phyloP scores from a whole-genome alignment of 108 stramenopile species.

The Aurantiochytrium sp. region DNA sequence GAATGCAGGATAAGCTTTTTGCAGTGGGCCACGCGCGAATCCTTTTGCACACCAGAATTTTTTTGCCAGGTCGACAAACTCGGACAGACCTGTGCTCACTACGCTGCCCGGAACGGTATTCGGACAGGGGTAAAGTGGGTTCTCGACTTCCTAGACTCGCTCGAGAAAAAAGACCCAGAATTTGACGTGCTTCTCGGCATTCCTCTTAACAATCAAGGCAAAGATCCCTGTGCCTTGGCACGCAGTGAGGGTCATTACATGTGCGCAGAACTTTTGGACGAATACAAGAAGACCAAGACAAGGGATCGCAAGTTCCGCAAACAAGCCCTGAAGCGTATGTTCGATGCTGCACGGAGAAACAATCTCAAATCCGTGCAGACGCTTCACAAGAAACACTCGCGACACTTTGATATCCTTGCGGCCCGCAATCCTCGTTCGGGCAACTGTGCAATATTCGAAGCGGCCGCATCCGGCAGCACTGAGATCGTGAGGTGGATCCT shows the following conservation, averaged over 20 bases:
- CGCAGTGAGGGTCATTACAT: background rate
- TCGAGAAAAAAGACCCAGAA: background rate
- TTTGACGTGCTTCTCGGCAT: background rate
- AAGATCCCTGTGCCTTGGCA: background rate
- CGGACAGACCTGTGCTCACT: background rate
- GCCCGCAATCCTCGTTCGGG: background rate
- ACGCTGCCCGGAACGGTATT: background rate
- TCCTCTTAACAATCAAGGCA: background rate
- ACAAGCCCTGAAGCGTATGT: background rate
- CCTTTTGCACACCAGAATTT: background rate
- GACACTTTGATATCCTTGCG: background rate
- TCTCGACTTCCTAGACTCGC: background rate
- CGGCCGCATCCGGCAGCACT: background rate
- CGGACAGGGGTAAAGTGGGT: background rate
- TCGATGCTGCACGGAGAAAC: background rate
- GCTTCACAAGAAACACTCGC: background rate
- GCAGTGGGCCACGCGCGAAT: background rate
- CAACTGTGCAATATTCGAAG: background rate
- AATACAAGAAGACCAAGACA: background rate
- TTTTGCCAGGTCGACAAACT: background rate
- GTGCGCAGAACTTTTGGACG: background rate
- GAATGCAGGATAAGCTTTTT: constrained; percentile 10
- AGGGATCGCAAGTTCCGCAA: background rate
- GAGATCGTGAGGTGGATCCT: background rate
- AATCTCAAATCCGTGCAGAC: background rate